Percentiles rank a stretch among this genome's conserved stretches.
Evolutionary conservation across 495 filamentous ascomycete genomes (phyloP).

Genomic region (Pseudoneurospora amorphoporcata): DNA sequence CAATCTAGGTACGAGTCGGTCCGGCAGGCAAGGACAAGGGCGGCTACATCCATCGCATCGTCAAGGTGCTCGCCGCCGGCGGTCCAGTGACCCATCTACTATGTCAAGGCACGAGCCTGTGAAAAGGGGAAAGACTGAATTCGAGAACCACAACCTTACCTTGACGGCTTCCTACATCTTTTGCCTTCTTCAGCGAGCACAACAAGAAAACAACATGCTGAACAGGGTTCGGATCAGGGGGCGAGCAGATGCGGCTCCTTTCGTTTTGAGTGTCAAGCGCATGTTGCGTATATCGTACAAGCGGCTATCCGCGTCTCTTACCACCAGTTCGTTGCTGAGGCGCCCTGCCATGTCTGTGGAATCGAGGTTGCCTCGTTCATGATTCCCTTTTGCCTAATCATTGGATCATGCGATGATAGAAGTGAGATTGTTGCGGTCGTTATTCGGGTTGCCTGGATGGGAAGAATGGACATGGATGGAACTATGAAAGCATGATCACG

Average conservation of each 20-base stretch:
- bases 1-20: neutral
- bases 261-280: neutral
- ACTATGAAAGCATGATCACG: neutral
- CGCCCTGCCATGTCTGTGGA: neutral
- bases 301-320: neutral
- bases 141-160: neutral
- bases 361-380: neutral
- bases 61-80: neutral
- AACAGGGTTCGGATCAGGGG: neutral
- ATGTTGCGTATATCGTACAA: neutral
- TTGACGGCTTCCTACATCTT: neutral
- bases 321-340: neutral
- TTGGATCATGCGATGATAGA: neutral
- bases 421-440: neutral
- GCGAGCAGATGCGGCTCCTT: neutral
- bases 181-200: neutral
- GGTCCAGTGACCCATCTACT: neutral
- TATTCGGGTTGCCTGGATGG: neutral
- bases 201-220: neutral
- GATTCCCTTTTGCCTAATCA: neutral
- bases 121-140: neutral
- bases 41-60: neutral
- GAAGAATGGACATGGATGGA: neutral
- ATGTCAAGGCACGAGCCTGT: neutral
- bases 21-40: neutral